These are phyloP conservation scores for Cladochytrium replicatum DNA, from an alignment of 192 early-diverging fungal genomes.

Conservation along the genomic window DNA sequence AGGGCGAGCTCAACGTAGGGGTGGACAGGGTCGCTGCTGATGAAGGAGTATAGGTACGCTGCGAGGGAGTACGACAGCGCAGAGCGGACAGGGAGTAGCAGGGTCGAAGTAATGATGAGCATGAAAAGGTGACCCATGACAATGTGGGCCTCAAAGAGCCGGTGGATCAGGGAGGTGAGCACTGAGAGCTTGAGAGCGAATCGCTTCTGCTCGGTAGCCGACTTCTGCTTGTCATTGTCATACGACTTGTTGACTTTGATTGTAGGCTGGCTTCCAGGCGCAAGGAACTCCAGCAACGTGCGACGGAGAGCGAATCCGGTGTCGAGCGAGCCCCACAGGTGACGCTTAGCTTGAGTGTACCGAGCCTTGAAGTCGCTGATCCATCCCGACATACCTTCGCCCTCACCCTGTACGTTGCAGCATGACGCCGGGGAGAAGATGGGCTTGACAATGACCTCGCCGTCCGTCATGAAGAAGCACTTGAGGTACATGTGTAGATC, in stretches of 20 bases:
- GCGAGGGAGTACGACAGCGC: neutral
- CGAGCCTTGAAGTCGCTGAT: slow-evolving; percentile 40
- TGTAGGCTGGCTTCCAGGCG: slow-evolving; percentile 16
- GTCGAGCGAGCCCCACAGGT: slow-evolving; percentile 54
- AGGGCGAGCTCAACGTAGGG: slow-evolving; percentile 17
- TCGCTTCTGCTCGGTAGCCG: slow-evolving; percentile 1
- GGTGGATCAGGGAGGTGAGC: slow-evolving; percentile 15
- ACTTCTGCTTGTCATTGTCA: slow-evolving; percentile 1
- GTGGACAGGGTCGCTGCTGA: slow-evolving; percentile 19
- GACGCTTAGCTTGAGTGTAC: slow-evolving; percentile 54
- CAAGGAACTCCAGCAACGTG: slow-evolving; percentile 14
- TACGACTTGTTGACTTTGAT: neutral
- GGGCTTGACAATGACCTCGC: slow-evolving; percentile 36
- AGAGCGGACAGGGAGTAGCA: slow-evolving; percentile 17
- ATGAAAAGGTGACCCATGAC: slow-evolving; percentile 25
- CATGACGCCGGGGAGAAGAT: slow-evolving; percentile 56
- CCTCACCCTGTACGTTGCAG: slow-evolving; percentile 32
- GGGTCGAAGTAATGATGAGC: slow-evolving; percentile 12
- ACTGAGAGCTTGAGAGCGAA: neutral
- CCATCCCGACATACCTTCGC: slow-evolving; percentile 37
- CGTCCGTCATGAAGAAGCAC: slow-evolving; percentile 54
- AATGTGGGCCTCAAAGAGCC: slow-evolving; percentile 26
- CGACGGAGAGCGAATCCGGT: slow-evolving; percentile 39
- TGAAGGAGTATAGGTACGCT: slow-evolving; percentile 6
- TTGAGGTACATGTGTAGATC: slow-evolving; percentile 65